phyloP scores from a whole-genome alignment of 2,329 filamentous ascomycete genomes.

The Fusarium sp. region DNA sequence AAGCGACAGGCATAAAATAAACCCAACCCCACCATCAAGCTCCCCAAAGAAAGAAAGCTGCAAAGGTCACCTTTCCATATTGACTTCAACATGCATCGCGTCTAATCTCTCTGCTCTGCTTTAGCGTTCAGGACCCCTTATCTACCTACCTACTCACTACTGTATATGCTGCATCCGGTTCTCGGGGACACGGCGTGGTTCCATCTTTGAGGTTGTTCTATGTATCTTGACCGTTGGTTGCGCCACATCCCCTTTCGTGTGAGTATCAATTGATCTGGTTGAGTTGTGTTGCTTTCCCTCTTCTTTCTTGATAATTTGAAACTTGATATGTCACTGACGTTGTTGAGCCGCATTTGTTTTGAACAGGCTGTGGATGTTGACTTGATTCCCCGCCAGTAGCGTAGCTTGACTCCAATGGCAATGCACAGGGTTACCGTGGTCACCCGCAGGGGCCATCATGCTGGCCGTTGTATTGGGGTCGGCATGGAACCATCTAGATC shows the following conservation, averaged over 20 bases:
- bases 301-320: slow-evolving; percentile 4
- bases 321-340: slow-evolving; percentile 30
- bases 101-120: slow-evolving; percentile 28
- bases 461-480: slow-evolving; percentile 16
- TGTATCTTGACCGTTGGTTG: slow-evolving; percentile 4
- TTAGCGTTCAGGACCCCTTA: slow-evolving; percentile 32
- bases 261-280: neutral
- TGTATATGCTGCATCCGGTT: slow-evolving; percentile 26
- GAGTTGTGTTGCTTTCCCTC: neutral
- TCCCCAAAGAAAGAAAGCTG: slow-evolving; percentile 13
- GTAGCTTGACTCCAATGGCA: slow-evolving; percentile 22
- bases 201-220: neutral
- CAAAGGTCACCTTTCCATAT: slow-evolving; percentile 27
- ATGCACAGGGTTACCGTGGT: slow-evolving; percentile 21
- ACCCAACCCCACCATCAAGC: slow-evolving; percentile 33
- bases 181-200: slow-evolving; percentile 19
- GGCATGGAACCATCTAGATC: slow-evolving; percentile 33
- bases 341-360: slow-evolving; percentile 34
- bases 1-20: slow-evolving; percentile 24
- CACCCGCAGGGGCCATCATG: slow-evolving; percentile 20
- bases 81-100: slow-evolving; percentile 21
- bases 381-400: slow-evolving; percentile 27
- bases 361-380: slow-evolving; percentile 9
- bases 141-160: slow-evolving; percentile 2
- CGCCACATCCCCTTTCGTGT: slow-evolving; percentile 10